Evolutionary conservation across 2,329 filamentous ascomycete genomes (phyloP), one percentile per base, ranked within the genome.

Genomic region (Calonectria pauciramosa): DNA sequence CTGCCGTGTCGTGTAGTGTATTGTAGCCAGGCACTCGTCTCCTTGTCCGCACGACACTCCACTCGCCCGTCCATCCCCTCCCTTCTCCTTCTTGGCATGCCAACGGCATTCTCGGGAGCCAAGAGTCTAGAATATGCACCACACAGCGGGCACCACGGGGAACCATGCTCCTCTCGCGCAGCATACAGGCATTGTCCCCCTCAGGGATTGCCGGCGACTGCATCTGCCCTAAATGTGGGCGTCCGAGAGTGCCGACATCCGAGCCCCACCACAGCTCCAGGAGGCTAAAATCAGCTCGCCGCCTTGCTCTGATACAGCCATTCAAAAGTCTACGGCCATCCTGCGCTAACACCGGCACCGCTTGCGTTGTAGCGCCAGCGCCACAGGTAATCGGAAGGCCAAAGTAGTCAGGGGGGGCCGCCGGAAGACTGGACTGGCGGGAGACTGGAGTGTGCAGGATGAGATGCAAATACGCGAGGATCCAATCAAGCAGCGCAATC

Each of bases 201-300:
- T 47, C 23, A 16, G 16, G 18, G 11, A 16, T 54, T 38, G 20
- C 38, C 34, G n/a, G 44, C 16, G 9, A 63, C n/a, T 36, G 23
- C 34, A 41, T 63, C 56, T 63, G 56, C 56, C 56, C 56, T 63
- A 63, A 41, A 63, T 63, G 56, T 63, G 56, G 56, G 56, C 56
- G 56, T 28, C 36, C 7, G 20, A 56, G 56, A 18, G n/a, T 63
- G 56, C 56, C 56, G 56, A 63, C 56, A 63, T 63, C 56, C 56
- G 56, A 41, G 36, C 56, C 34, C 56, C 34, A 47, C 44, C 44
- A 13, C 44, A 47, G 44, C 20, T 11, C 44, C 44, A 23, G 41
- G 10, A 41, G 36, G 20, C 56, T 63, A 44, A 41, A 38, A 10
- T 63, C 56, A 63, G 56, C n/a, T 41, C 34, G n/a, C 23, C 54